phyloP scores from a whole-genome alignment of 352 stramenopile species.

The Phytopythium oedochilum region DNA sequence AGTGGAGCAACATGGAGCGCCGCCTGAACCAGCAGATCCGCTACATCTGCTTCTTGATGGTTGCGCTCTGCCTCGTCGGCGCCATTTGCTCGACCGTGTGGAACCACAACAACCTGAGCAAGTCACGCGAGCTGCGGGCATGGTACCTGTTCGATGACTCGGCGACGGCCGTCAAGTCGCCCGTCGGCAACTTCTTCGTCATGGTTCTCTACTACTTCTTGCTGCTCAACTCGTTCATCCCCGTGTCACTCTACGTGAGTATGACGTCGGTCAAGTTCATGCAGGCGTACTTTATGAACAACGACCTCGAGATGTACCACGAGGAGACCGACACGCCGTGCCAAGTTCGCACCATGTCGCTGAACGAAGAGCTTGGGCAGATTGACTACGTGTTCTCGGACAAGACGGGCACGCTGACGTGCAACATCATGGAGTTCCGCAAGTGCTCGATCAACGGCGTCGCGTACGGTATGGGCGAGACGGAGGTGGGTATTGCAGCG shows the following conservation, averaged over 20 bases:
- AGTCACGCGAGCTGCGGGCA: conserved; percentile 21
- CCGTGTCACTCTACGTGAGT: conserved; percentile 93
- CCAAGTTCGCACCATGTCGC: conserved; percentile 88
- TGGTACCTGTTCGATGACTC: conserved; percentile 71
- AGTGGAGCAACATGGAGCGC: conserved; percentile 88
- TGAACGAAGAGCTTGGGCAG: conserved; percentile 93
- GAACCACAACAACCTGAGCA: conserved; percentile 59
- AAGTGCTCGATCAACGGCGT: conserved; percentile 94
- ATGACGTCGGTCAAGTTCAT: conserved; percentile 94
- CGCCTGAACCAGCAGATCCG: conserved; percentile 78
- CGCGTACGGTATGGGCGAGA: conserved; percentile 89
- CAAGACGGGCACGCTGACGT: conserved; percentile 95
- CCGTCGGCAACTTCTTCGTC: conserved; percentile 82
- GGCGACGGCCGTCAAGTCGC: conserved; percentile 42
- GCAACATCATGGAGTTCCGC: conserved; percentile 97
- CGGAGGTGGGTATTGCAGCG: conserved; percentile 75
- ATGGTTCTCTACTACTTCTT: conserved; percentile 93
- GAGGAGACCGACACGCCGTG: conserved; percentile 91
- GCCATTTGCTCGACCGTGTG: conserved; percentile 59
- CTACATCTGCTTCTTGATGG: conserved; percentile 82
- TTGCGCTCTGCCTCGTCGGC: conserved; percentile 66
- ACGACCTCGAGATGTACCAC: conserved; percentile 93
- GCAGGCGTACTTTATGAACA: conserved; percentile 90
- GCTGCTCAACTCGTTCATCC: conserved; percentile 93
- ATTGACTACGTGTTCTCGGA: conserved; percentile 93